These are phyloP conservation scores for Monosiga brevicollis DNA, from an alignment of 78 protist species.

Conservation along the genomic window DNA sequence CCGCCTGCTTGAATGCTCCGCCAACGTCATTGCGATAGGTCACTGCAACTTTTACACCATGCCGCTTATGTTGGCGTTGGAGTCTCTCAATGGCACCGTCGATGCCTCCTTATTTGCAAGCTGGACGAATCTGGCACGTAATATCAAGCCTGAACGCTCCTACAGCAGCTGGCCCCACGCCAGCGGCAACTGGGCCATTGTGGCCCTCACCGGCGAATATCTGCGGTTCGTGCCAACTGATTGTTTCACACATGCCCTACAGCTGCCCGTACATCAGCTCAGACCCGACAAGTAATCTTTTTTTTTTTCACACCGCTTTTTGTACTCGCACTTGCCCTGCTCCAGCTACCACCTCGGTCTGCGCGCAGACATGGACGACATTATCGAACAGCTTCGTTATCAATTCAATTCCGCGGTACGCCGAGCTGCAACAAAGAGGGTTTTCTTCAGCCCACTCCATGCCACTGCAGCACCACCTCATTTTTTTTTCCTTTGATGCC, in stretches of 20 bases:
- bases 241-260: too few species aligned
- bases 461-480: too few species aligned
- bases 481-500: too few species aligned
- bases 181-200: not conserved
- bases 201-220: not conserved
- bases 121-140: not conserved
- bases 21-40: too few species aligned
- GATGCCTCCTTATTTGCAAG: not conserved
- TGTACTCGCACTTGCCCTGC: not conserved
- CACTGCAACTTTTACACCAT: conserved; percentile 3
- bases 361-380: not conserved
- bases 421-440: too few species aligned
- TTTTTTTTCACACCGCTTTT: not conserved
- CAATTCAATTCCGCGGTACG: too few species aligned
- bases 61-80: not conserved
- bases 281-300: not conserved
- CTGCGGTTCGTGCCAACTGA: not conserved
- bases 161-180: not conserved
- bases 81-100: not conserved
- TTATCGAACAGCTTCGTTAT: too few species aligned
- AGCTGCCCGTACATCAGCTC: too few species aligned
- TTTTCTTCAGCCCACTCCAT: too few species aligned
- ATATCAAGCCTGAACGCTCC: not conserved
- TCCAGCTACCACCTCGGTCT: not conserved
- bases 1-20: too few species aligned